phyloP scores from a whole-genome alignment of 345 rosid genomes.

The Salix arbutifolia region DNA sequence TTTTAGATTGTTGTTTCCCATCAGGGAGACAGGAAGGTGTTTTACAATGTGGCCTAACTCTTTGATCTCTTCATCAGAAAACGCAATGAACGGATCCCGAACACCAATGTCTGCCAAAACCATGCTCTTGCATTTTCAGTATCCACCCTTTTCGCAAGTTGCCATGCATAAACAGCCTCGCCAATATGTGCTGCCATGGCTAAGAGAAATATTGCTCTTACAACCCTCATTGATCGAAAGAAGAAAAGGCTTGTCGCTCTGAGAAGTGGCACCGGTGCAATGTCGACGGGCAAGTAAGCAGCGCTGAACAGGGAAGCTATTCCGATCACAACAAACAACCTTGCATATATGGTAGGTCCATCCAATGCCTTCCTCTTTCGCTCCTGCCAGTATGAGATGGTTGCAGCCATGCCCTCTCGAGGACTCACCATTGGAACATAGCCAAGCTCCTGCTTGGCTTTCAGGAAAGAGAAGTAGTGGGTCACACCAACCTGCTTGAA shows the following conservation, averaged over 20 bases:
- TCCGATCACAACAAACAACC: conserved; percentile 57
- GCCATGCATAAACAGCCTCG: conserved; percentile 62
- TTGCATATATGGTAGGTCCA: conserved; percentile 56
- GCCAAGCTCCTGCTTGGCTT: conserved; percentile 87
- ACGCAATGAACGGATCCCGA: conserved; percentile 60
- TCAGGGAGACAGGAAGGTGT: no score
- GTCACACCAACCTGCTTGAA: conserved; percentile 76
- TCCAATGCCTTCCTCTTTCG: conserved; percentile 59
- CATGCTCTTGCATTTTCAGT: conserved; percentile 65
- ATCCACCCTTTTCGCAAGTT: conserved; percentile 58
- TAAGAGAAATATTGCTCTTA: conserved; percentile 36
- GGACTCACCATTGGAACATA: conserved; percentile 78
- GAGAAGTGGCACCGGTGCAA: conserved; percentile 57
- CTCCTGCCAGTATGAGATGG: conserved; percentile 71
- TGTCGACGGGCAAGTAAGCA: conserved; percentile 54
- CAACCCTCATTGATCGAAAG: conserved; percentile 42
- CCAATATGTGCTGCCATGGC: conserved; percentile 39
- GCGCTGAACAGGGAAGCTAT: conserved; percentile 43
- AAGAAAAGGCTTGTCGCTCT: conserved; percentile 50
- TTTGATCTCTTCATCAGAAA: conserved; percentile 56
- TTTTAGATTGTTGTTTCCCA: no score
- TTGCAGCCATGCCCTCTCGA: conserved; percentile 79
- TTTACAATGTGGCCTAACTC: not conserved
- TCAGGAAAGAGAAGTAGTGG: conserved; percentile 80
- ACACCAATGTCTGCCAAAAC: conserved; percentile 79